Conservation (phyloP, 441 rosid species). For the Pelargonium fulgidum region DNA sequence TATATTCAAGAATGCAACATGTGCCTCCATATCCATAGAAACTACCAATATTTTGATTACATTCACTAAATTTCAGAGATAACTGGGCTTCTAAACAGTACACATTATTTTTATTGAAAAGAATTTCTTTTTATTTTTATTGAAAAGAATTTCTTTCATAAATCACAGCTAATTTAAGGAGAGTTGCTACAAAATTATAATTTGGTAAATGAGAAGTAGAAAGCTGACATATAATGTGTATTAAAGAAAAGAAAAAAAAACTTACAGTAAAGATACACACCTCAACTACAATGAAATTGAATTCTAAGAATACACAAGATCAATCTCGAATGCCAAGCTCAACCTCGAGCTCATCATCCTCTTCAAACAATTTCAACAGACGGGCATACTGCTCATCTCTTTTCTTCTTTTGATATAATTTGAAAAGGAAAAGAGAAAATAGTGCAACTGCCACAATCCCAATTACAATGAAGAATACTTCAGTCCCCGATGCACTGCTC, state of each 20-base stretch:
- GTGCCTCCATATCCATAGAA: too few species aligned
- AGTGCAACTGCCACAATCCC: conserved; percentile 45
- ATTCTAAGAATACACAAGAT: conserved; percentile 16
- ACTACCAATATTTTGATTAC: too few species aligned
- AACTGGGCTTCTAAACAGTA: too few species aligned
- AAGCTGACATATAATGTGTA: not conserved
- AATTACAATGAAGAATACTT: conserved; percentile 42
- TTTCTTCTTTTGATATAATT: conserved; percentile 94
- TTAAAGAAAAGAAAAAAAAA: not conserved
- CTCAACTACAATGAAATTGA: conserved; percentile 24
- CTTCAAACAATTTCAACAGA: conserved; percentile 88
- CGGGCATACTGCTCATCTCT: conserved; percentile 94
- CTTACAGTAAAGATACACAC: conserved; percentile 12
- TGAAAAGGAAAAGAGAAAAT: conserved; percentile 60
- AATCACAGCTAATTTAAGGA: not conserved
- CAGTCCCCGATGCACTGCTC: conserved; percentile 35
- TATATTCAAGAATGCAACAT: too few species aligned
- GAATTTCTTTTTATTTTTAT: not conserved
- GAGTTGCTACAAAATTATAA: not conserved
- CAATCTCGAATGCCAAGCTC: conserved; percentile 93
- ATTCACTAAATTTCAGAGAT: too few species aligned
- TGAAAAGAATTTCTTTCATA: not conserved
- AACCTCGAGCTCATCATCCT: conserved; percentile 95
- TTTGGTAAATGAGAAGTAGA: not conserved
- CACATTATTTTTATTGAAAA: not conserved